Evolutionary conservation across 2,329 filamentous ascomycete species (phyloP).

Genomic region (Scopulariopsis brevicaulis): DNA sequence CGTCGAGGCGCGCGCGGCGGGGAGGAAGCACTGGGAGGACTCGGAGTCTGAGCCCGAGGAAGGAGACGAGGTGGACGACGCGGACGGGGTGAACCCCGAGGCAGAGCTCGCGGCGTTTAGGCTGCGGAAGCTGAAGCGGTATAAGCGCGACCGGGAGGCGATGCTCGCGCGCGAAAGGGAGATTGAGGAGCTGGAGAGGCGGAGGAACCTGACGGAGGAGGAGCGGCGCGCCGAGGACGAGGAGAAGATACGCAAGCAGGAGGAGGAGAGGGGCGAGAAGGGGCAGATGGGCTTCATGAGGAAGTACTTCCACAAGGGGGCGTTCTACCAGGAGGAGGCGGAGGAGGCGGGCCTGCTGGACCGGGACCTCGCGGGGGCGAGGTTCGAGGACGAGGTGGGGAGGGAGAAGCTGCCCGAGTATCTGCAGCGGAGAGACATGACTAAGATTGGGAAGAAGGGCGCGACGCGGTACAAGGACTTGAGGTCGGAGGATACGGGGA

Average conservation of each 20-base stretch:
- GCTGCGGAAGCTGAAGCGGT: slow-evolving; percentile 76
- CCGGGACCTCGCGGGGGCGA: slow-evolving; percentile 75
- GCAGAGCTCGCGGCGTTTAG: slow-evolving; percentile 92
- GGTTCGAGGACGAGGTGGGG: slow-evolving; percentile 77
- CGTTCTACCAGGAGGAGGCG: slow-evolving; percentile 81
- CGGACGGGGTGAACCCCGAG: slow-evolving; percentile 74
- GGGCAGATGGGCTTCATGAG: slow-evolving; percentile 88
- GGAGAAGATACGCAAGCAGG: slow-evolving; percentile 61
- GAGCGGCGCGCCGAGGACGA: slow-evolving; percentile 80
- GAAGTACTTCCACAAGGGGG: slow-evolving; percentile 93
- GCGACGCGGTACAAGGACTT: slow-evolving; percentile 84
- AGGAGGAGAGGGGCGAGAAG: slow-evolving; percentile 53
- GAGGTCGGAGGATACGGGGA: slow-evolving; percentile 79
- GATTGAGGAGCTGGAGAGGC: slow-evolving; percentile 77
- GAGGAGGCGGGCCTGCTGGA: slow-evolving; percentile 64
- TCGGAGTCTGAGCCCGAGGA: slow-evolving; percentile 49
- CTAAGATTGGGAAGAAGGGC: slow-evolving; percentile 85
- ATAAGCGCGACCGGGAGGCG: slow-evolving; percentile 75
- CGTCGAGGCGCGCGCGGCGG: slow-evolving; percentile 59
- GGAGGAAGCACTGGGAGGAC: slow-evolving; percentile 82
- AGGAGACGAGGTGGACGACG: slow-evolving; percentile 73
- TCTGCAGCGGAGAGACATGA: slow-evolving; percentile 87
- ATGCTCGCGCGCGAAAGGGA: slow-evolving; percentile 80
- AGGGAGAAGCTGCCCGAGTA: slow-evolving; percentile 79
- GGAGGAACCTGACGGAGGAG: slow-evolving; percentile 75